These are phyloP conservation scores for Solanum megistacrolobum DNA, from an alignment of 257 asterid genomes.

Conservation along the genomic window DNA sequence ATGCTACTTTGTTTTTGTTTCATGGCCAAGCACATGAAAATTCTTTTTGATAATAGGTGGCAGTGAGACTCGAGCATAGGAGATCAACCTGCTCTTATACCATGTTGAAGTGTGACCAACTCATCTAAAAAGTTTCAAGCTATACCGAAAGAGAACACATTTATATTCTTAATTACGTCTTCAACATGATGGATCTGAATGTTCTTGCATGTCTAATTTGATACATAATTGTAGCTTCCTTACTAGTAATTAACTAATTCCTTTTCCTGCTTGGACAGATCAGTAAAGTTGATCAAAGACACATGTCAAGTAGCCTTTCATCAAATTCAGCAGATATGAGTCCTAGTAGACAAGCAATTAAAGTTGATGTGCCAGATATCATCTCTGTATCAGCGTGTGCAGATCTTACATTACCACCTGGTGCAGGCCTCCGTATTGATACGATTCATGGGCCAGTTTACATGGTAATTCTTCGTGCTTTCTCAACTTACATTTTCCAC, in stretches of 20 bases:
- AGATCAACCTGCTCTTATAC: background rate
- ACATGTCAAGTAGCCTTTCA: constrained; percentile 40
- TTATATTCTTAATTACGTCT: background rate
- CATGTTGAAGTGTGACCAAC: background rate
- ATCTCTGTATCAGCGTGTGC: constrained; percentile 73
- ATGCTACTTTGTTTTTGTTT: background rate
- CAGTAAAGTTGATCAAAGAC: constrained; percentile 42
- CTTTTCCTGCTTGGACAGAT: constrained; percentile 31
- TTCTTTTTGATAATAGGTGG: background rate
- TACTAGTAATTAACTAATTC: background rate
- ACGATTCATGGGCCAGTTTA: constrained; percentile 71
- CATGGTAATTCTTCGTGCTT: constrained; percentile 36
- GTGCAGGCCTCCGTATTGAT: constrained; percentile 86
- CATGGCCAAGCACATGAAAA: background rate
- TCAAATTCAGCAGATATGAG: constrained; percentile 44
- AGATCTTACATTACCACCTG: constrained; percentile 94
- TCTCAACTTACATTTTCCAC: background rate
- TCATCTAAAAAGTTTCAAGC: background rate
- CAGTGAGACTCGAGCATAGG: background rate
- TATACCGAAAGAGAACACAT: background rate
- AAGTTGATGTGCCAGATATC: constrained; percentile 62
- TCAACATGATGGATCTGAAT: background rate
- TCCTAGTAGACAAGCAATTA: constrained; percentile 36
- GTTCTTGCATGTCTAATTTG: background rate
- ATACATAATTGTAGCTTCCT: background rate